Base-by-base conservation (phyloP, 2,329 filamentous ascomycete genomes). In the Pyricularia sp. region DNA sequence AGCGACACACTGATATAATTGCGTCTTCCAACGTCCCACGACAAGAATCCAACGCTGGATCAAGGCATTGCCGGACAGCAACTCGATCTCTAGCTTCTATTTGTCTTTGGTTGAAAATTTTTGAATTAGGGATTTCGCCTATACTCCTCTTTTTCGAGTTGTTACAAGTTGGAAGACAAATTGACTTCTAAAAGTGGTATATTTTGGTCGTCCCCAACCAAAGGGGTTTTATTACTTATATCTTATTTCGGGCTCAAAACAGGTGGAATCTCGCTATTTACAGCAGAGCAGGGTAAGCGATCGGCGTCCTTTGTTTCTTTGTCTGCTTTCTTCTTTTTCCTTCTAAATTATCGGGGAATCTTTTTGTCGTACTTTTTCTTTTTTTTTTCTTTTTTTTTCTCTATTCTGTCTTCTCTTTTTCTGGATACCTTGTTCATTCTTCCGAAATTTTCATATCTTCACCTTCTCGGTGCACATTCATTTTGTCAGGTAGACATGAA, bases 1-100 rank as follows among this genome's bases (percentile, higher is more conserved):
- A 91, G 88, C 64, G 93, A 97, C 78, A 92, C 95, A 77, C 82
- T 97, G 70, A 74, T 85, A 65, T 84, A 74, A 76, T 65, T 55
- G 42, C 42, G 20, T 7, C 20, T 17, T 20, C 42, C 42, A 6
- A 55, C 42, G 42, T 5, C 20, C 17, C 5, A 55, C 42, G 42
- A 9, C 42, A 55, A n/a, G 20, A 55, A n/a, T 55, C 20, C 42
- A 55, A n/a, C 6, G 42, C 42, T 55, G 20, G 42, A 55, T 55
- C 6, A 55, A n/a, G 42, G 42, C 42, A 10, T 55, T 20, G 20
- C 42, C n/a, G 20, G 42, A 20, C 42, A 55, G 42, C 42, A 55
- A 55, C 42, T 9, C 20, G 42, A 55, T n/a, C 42, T 55, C 42
- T 55, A n/a, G 42, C 17, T 55, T 55, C 20, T 55, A 20, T 55